phyloP scores from a whole-genome alignment of 257 asterid genomes.

The Solanum ossicruentum region DNA sequence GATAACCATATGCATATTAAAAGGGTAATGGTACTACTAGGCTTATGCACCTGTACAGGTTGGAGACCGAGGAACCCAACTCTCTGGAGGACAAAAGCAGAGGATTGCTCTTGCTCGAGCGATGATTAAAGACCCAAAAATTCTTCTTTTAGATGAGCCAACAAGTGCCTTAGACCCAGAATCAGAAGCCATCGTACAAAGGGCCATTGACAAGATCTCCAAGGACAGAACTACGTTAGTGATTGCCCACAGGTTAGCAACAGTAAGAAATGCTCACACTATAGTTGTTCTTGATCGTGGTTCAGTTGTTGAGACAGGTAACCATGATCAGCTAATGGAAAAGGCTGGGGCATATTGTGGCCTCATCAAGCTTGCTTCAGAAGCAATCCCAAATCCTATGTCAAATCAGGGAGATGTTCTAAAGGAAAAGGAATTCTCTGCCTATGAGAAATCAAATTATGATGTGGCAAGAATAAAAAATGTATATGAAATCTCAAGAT shows the following conservation, averaged over 20 bases:
- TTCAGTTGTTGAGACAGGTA: slow-evolving; percentile 52
- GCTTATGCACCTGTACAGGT: slow-evolving; percentile 26
- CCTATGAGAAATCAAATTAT: slow-evolving; percentile 6
- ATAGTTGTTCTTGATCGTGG: slow-evolving; percentile 63
- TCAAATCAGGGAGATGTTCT: slow-evolving; percentile 7
- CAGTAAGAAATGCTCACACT: slow-evolving; percentile 54
- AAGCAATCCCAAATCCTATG: slow-evolving; percentile 31
- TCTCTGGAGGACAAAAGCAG: slow-evolving; percentile 86
- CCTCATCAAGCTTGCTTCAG: slow-evolving; percentile 64
- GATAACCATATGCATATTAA: background rate
- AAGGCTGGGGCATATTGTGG: slow-evolving; percentile 45
- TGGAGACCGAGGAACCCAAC: slow-evolving; percentile 69
- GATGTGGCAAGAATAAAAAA: slow-evolving; percentile 9
- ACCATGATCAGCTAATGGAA: slow-evolving; percentile 52
- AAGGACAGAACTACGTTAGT: slow-evolving; percentile 51
- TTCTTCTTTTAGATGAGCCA: slow-evolving; percentile 77
- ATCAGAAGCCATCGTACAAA: slow-evolving; percentile 55
- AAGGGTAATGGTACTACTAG: background rate
- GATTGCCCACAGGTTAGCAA: slow-evolving; percentile 75
- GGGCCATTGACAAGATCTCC: slow-evolving; percentile 69
- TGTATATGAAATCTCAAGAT: slow-evolving; percentile 22
- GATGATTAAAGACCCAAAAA: slow-evolving; percentile 57
- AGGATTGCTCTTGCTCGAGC: slow-evolving; percentile 84
- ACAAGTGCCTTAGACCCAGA: slow-evolving; percentile 79
- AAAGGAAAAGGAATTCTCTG: slow-evolving; percentile 9